Percentiles rank a stretch among this genome's conserved stretches.
Conservation (phyloP, 192 early-diverging fungal genomes). For the Backusella tarrabulga region DNA sequence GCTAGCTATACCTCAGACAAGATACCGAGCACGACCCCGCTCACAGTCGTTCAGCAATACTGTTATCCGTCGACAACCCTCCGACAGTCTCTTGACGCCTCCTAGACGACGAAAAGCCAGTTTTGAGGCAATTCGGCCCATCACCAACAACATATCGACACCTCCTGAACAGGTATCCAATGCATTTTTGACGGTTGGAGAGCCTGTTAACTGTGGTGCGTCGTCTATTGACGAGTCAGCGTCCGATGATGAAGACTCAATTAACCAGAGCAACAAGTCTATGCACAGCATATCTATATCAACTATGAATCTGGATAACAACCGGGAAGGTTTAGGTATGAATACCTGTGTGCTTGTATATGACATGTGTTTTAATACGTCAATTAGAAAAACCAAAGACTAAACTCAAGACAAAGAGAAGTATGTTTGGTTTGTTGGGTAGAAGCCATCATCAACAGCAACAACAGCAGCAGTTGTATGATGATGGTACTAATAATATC, state of each 20-base stretch:
- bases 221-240: constrained; percentile 10
- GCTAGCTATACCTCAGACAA: not conserved
- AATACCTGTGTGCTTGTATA: not conserved
- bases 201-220: not conserved
- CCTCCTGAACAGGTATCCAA: not conserved
- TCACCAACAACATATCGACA: not conserved
- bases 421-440: constrained; percentile 8
- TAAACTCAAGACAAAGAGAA: not conserved
- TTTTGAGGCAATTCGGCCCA: not conserved
- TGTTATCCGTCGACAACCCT: constrained; percentile 10
- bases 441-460: not conserved
- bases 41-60: not conserved
- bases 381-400: not conserved
- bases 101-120: constrained; percentile 9
- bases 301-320: not conserved
- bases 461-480: not conserved
- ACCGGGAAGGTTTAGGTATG: not conserved
- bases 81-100: not conserved
- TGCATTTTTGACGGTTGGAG: not conserved
- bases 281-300: not conserved
- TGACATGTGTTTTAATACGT: constrained; percentile 1
- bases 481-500: constrained; percentile 5
- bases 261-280: not conserved
- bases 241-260: not conserved
- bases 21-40: not conserved